These are phyloP conservation scores for Mentha longifolia DNA, from an alignment of 257 asterid species.

Conservation along the genomic window DNA sequence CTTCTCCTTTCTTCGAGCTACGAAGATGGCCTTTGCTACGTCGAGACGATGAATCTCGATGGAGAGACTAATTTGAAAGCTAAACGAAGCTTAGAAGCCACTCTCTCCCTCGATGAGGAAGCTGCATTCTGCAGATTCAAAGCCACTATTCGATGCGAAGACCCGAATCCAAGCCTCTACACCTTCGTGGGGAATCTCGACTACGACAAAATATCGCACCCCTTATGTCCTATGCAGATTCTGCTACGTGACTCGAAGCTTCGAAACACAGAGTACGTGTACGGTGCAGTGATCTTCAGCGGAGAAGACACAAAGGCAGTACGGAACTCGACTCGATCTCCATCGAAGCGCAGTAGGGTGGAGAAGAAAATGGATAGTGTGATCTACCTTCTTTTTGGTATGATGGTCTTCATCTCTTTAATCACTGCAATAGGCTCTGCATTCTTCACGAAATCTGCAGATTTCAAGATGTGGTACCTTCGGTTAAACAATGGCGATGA, in stretches of 20 bases:
- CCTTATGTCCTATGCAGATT: conserved; percentile 51
- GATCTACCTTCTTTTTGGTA: conserved; percentile 56
- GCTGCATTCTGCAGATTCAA: conserved; percentile 40
- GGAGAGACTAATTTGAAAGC: conserved; percentile 68
- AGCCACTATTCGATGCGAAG: conserved; percentile 55
- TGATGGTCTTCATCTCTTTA: conserved; percentile 50
- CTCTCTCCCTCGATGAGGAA: conserved; percentile 48
- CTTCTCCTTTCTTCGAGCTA: conserved; percentile 61
- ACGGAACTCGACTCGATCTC: conserved; percentile 60
- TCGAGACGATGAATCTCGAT: conserved; percentile 70
- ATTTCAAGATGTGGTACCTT: conserved; percentile 50
- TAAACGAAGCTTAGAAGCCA: conserved; percentile 54
- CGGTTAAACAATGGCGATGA: conserved; percentile 21
- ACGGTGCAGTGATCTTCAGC: conserved; percentile 60
- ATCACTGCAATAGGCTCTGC: conserved; percentile 52
- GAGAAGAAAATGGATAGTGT: conserved; percentile 61
- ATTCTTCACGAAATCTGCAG: conserved; percentile 28
- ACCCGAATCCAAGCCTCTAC: conserved; percentile 72
- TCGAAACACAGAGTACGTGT: conserved; percentile 57
- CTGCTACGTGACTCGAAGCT: conserved; percentile 75
- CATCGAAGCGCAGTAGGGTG: conserved; percentile 67
- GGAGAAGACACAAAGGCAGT: conserved; percentile 67
- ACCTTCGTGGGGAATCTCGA: conserved; percentile 63
- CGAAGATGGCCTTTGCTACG: conserved; percentile 67
- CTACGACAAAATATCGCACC: conserved; percentile 27